Conservation (phyloP, 2,329 filamentous ascomycete species). For the Penicillium corylophilum region DNA sequence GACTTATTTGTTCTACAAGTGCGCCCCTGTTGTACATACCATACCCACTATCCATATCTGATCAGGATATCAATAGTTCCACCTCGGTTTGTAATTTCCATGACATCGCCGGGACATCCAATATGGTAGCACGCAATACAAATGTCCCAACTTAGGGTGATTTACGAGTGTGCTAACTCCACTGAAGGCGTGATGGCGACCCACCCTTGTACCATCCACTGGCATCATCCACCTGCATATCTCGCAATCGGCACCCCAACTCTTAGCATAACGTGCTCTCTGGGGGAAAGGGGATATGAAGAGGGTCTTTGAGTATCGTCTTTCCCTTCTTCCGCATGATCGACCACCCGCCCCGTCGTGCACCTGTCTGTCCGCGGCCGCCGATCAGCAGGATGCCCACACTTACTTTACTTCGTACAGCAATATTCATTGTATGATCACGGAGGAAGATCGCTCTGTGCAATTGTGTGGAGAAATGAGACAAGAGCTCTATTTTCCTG, state of each 20-base stretch:
- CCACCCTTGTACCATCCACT: slow-evolving; percentile 17
- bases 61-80: not conserved
- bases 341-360: slow-evolving; percentile 2
- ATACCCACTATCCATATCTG: slow-evolving; percentile 1
- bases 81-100: not conserved
- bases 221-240: slow-evolving; percentile 17
- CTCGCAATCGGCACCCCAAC: slow-evolving; percentile 11
- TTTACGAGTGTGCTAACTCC: not conserved
- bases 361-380: not conserved
- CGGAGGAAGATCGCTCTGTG: slow-evolving; percentile 9
- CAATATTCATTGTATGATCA: slow-evolving; percentile 6
- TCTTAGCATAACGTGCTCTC: not conserved
- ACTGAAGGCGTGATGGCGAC: slow-evolving; percentile 20
- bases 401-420: slow-evolving; percentile 2
- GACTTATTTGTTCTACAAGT: slow-evolving; percentile 3
- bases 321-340: slow-evolving; percentile 3
- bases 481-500: slow-evolving; percentile 11
- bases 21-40: slow-evolving; percentile 11
- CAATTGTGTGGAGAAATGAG: slow-evolving; percentile 22
- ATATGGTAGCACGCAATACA: not conserved
- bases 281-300: slow-evolving; percentile 2
- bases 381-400: slow-evolving; percentile 3
- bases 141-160: not conserved
- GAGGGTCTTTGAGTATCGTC: not conserved
- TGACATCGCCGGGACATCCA: not conserved